A percentile compares a stretch with the other conserved stretches of the same genome.
phyloP scores from a whole-genome alignment of 371 early-diverging fungal genomes.

The Rhizopus arrhizus region DNA sequence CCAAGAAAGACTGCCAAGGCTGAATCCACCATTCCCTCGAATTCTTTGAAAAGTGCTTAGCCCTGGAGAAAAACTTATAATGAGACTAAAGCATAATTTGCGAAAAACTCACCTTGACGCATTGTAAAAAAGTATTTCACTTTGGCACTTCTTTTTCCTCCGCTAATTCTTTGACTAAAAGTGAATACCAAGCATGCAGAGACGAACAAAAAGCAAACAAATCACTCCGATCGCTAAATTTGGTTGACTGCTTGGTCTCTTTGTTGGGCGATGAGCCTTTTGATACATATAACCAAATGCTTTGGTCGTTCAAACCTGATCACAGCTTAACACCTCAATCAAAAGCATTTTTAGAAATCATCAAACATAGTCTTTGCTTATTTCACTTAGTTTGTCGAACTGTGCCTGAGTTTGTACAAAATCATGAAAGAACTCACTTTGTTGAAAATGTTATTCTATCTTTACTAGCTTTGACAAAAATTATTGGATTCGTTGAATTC shows the following conservation, averaged over 20 bases:
- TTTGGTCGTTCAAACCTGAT: slow-evolving; percentile 9
- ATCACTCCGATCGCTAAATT: slow-evolving; percentile 16
- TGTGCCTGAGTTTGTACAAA: slow-evolving; percentile 8
- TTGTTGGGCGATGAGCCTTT: slow-evolving; percentile 12
- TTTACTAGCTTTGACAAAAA: slow-evolving; percentile 18
- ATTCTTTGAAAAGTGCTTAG: too few relatives aligned
- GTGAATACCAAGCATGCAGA: slow-evolving; percentile 11
- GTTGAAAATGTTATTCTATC: slow-evolving; percentile 17
- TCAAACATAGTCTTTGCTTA: slow-evolving; percentile 15
- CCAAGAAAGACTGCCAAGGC: too few relatives aligned
- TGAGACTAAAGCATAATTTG: slow-evolving; percentile 16
- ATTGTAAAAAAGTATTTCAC: slow-evolving; percentile 9
- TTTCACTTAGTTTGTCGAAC: slow-evolving; percentile 12
- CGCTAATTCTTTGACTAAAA: background rate
- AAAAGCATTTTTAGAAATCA: slow-evolving; percentile 12
- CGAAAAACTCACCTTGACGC: slow-evolving; percentile 8
- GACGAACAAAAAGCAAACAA: slow-evolving; percentile 16
- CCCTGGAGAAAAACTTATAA: too few relatives aligned
- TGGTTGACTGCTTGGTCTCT: slow-evolving; percentile 7
- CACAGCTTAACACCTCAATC: slow-evolving; percentile 7
- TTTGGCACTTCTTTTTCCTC: slow-evolving; percentile 18
- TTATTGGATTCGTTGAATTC: slow-evolving; percentile 19
- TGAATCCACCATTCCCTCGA: too few relatives aligned
- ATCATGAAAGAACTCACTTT: slow-evolving; percentile 19
- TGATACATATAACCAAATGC: slow-evolving; percentile 12